A percentile compares a stretch with the other conserved stretches of the same genome.
phyloP scores from a whole-genome alignment of 1,284 basidiomycete species.

The Pseudozyma sp. region DNA sequence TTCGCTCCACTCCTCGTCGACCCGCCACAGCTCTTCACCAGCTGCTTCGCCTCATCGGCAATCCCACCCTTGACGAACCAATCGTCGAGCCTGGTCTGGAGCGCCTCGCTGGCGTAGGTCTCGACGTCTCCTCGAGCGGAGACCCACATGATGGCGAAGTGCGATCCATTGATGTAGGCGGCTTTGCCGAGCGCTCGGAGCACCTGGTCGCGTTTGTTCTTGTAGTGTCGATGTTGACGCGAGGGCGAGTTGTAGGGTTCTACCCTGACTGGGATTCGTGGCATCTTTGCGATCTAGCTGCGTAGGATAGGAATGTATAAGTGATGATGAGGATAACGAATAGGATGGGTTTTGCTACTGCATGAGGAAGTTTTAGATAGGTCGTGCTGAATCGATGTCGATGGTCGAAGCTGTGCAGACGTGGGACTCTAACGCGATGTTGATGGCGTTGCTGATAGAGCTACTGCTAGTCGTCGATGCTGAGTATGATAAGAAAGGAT shows the following conservation, averaged over 20 bases:
- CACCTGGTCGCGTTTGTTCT: constrained; percentile 73
- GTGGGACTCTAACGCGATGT: too few relatives aligned
- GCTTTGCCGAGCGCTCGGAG: constrained; percentile 71
- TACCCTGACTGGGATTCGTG: constrained; percentile 72
- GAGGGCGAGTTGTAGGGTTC: constrained; percentile 72
- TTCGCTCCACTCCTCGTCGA: background rate
- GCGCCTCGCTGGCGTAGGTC: constrained; percentile 71
- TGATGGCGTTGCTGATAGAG: too few relatives aligned
- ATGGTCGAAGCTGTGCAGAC: too few relatives aligned
- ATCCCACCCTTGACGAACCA: constrained; percentile 65
- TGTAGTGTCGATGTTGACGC: constrained; percentile 72
- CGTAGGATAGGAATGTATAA: too few relatives aligned
- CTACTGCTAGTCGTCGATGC: too few relatives aligned
- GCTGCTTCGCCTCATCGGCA: constrained; percentile 56
- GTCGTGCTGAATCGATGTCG: too few relatives aligned
- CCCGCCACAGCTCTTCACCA: constrained; percentile 44
- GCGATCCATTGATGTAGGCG: constrained; percentile 72
- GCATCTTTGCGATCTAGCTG: too few relatives aligned
- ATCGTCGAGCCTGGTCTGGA: constrained; percentile 58
- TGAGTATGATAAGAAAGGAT: background rate
- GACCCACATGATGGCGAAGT: constrained; percentile 73
- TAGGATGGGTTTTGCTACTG: too few relatives aligned
- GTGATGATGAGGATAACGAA: too few relatives aligned
- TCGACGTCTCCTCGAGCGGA: constrained; percentile 73
- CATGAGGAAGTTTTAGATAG: too few relatives aligned